phyloP scores from a whole-genome alignment of 305 asterid genomes.

The Coffea humblotiana region DNA sequence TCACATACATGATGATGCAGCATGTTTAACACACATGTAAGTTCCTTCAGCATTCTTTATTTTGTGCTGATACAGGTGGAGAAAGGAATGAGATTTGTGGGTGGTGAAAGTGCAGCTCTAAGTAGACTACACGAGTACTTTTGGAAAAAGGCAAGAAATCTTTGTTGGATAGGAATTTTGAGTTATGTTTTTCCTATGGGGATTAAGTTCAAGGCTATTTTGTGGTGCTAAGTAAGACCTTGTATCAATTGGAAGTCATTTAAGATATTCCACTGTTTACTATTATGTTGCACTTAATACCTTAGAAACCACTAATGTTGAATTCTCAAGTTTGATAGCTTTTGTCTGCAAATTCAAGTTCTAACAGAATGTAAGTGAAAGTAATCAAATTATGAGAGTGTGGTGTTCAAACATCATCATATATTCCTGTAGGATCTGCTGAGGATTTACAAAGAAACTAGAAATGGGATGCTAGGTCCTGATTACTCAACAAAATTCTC shows the following conservation, averaged over 20 bases:
- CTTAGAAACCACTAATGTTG: no score
- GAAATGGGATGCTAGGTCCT: conserved; percentile 93
- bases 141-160: conserved; percentile 73
- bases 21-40: neutral
- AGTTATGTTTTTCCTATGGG: neutral
- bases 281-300: neutral
- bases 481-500: conserved; percentile 93
- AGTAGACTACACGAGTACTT: conserved; percentile 82
- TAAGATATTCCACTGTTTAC: neutral
- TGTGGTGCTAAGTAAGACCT: neutral
- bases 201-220: neutral
- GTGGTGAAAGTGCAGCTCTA: conserved; percentile 93
- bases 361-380: neutral
- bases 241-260: neutral
- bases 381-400: neutral
- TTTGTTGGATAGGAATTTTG: neutral
- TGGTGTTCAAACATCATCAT: neutral
- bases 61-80: conserved; percentile 44
- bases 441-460: conserved; percentile 72
- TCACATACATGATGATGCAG: neutral
- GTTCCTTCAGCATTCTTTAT: neutral
- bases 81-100: conserved; percentile 79
- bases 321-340: neutral
- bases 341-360: neutral
- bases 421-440: conserved; percentile 53